Evolutionary conservation across 2,329 filamentous ascomycete genomes (phyloP), one percentile per base, ranked within the genome.

Genomic region (Penicillium frequentans): DNA sequence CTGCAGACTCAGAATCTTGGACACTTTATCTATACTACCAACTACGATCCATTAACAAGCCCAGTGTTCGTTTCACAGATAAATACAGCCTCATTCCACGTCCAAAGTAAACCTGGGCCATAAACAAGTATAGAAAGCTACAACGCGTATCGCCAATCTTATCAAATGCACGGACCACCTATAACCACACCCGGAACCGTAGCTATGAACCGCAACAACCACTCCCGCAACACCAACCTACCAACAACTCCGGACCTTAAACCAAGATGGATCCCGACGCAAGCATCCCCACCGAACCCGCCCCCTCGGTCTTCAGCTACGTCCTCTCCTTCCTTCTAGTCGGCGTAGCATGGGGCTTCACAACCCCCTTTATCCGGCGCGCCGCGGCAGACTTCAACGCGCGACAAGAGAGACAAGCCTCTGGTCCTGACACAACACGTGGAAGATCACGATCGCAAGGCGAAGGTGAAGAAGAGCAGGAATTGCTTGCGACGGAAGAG

Each of bases 281-380:
- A 29, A 64, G 64, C 14, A 56, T 67, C 14, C 51, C 68, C 11
- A 33, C 59, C 26, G 58, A 68, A 19, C 49, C 63, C 9, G 56
- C 68, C 14, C 73, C 74, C 27, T 77, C 78, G 6, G 64, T 75
- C 62, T 82, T 96, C 78, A 93, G 92, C 78, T 96, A 95, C 81
- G 82, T 95, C 61, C 81, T 93, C 57, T 91, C 90, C 65, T 97
- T 97, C 81, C 82, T 97, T 53, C 86, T 96, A 58, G 93, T 98
- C 64, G 92, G 93, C 52, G 80, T 95, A 24, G 93, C 91, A 64
- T 98, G 93, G 93, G 93, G 93, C 51, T 86, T 96, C 66, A 96
- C 91, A 1, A 96, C 91, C 21, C 88, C 89, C 54, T 97, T 98
- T 79, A 96, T 98, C 81, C 88, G 93, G 24, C 85, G 86, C 60